phyloP scores from a whole-genome alignment of 441 rosid species.

The Populus tomentosa region DNA sequence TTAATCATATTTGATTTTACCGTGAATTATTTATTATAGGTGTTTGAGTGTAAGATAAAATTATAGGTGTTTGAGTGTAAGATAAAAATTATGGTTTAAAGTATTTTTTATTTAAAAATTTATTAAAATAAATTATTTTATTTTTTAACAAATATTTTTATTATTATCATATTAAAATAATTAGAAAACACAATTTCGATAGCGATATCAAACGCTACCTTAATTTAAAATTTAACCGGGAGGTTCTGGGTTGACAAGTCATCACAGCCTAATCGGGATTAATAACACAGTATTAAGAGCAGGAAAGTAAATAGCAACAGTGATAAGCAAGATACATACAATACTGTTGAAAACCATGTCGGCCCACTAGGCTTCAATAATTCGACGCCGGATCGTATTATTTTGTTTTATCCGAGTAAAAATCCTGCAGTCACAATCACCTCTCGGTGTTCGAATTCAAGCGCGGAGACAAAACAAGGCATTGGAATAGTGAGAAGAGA shows the following conservation, averaged over 20 bases:
- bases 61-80: no score
- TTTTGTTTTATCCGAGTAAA: not conserved
- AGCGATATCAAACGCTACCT: no score
- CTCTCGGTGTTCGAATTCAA: not conserved
- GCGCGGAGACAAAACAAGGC: not conserved
- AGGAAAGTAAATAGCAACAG: not conserved
- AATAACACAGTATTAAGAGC: not conserved
- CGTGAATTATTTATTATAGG: no score
- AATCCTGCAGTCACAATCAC: not conserved
- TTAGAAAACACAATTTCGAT: no score
- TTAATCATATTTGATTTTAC: no score
- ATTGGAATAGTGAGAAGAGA: not conserved
- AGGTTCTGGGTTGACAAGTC: no score
- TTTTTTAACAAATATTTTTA: no score
- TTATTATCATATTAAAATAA: no score
- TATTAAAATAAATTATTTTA: no score
- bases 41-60: no score
- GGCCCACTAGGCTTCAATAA: not conserved
- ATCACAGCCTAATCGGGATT: not conserved
- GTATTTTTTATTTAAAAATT: no score
- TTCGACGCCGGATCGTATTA: constrained; percentile 8
- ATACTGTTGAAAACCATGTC: constrained; percentile 3
- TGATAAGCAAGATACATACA: not conserved
- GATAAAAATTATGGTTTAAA: no score
- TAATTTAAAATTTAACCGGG: not conserved